Percentiles rank a stretch among this genome's conserved stretches.
Evolutionary conservation across 2,329 filamentous ascomycete genomes (phyloP).

Genomic region (Grosmannia serpens): DNA sequence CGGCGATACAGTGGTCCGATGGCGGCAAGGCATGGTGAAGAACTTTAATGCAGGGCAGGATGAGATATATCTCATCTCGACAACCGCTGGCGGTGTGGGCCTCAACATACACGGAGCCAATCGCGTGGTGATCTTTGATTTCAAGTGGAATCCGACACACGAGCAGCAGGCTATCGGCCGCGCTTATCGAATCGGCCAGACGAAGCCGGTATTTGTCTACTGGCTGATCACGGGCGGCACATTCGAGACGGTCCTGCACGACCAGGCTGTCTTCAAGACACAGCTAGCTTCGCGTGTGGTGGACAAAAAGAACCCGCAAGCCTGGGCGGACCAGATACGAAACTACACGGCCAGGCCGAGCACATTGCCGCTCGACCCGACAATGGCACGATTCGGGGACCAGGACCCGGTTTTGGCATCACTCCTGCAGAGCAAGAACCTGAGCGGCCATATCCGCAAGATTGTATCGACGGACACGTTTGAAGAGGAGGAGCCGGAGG

Average conservation of each 20-base stretch:
- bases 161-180: conserved; percentile 83
- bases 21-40: conserved; percentile 53
- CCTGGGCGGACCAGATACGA: conserved; percentile 45
- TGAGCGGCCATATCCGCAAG: conserved; percentile 34
- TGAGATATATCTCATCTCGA: conserved; percentile 71
- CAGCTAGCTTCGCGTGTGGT: conserved; percentile 71
- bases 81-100: conserved; percentile 68
- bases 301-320: conserved; percentile 68
- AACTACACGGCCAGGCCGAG: conserved; percentile 51
- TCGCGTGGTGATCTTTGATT: conserved; percentile 78
- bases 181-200: conserved; percentile 75
- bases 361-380: conserved; percentile 36
- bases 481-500: conserved; percentile 54
- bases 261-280: conserved; percentile 68
- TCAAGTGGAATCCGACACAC: conserved; percentile 64
- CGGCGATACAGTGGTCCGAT: conserved; percentile 43
- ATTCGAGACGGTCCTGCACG: conserved; percentile 63
- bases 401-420: conserved; percentile 52
- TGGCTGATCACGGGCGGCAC: conserved; percentile 68
- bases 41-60: conserved; percentile 50
- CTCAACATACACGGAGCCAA: conserved; percentile 78
- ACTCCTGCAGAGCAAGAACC: conserved; percentile 21
- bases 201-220: conserved; percentile 74
- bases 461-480: conserved; percentile 64
- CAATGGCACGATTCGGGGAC: conserved; percentile 38